phyloP scores from a whole-genome alignment of 257 asterid species.

The Nicotiana otophora region DNA sequence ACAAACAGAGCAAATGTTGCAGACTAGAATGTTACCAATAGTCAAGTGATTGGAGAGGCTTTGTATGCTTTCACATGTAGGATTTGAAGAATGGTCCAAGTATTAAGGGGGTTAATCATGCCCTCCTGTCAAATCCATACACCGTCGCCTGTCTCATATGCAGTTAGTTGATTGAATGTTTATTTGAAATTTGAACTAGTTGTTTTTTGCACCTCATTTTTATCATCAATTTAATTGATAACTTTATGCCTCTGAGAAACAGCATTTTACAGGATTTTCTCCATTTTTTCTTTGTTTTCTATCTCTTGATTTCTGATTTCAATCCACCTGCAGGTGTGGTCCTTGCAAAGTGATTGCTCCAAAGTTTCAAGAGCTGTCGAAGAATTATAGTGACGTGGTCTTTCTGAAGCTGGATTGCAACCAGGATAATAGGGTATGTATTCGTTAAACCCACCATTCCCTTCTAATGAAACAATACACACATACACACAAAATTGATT shows the following conservation, averaged over 20 bases:
- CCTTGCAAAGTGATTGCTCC: constrained; percentile 94
- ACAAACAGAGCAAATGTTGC: neutral
- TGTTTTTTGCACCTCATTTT: neutral
- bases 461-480: neutral
- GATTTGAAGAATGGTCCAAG: neutral
- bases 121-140: neutral
- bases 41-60: neutral
- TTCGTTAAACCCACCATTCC: neutral
- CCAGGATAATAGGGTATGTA: constrained; percentile 68
- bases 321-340: constrained; percentile 70
- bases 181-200: neutral
- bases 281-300: neutral
- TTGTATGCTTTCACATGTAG: neutral
- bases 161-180: neutral
- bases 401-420: constrained; percentile 96
- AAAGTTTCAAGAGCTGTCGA: constrained; percentile 51
- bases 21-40: neutral
- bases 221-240: neutral
- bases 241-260: neutral
- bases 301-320: neutral
- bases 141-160: neutral
- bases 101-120: neutral
- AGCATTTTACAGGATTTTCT: neutral
- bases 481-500: neutral
- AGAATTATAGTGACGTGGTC: constrained; percentile 56